A percentile compares a stretch with the other conserved stretches of the same genome.
Conservation (phyloP, 1,284 basidiomycete genomes). For the Laetiporus sulphureus region DNA sequence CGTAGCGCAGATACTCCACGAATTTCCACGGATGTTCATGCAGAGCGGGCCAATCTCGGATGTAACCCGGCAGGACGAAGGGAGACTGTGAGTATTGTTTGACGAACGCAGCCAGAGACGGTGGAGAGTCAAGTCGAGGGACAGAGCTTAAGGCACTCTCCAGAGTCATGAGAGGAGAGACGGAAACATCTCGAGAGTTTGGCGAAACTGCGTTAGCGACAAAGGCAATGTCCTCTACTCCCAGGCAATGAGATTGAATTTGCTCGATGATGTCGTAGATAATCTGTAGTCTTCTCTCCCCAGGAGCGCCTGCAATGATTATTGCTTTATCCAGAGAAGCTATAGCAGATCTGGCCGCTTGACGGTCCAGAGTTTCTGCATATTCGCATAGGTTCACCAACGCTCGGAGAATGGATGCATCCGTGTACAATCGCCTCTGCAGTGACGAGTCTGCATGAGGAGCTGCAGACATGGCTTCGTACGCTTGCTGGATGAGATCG, state of each 20-base stretch:
- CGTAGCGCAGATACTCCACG: slow-evolving; percentile 55
- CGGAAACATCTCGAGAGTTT: slow-evolving; percentile 12
- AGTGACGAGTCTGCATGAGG: slow-evolving; percentile 8
- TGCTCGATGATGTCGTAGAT: slow-evolving; percentile 52
- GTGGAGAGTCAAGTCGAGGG: slow-evolving; percentile 34
- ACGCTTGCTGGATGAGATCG: slow-evolving; percentile 16
- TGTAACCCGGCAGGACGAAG: slow-evolving; percentile 68
- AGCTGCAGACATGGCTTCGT: slow-evolving; percentile 18
- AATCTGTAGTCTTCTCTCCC: slow-evolving; percentile 51
- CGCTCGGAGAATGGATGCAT: slow-evolving; percentile 50
- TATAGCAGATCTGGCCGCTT: slow-evolving; percentile 33
- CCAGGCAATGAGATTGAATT: slow-evolving; percentile 30
- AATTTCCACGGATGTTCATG: slow-evolving; percentile 64
- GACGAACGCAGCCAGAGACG: slow-evolving; percentile 49
- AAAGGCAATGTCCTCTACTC: neutral
- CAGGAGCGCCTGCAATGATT: slow-evolving; percentile 78
- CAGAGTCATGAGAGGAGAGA: slow-evolving; percentile 1
- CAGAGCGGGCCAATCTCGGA: slow-evolving; percentile 66
- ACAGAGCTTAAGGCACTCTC: slow-evolving; percentile 22
- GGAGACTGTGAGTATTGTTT: slow-evolving; percentile 38
- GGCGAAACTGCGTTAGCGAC: neutral
- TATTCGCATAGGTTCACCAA: slow-evolving; percentile 33
- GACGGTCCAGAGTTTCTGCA: slow-evolving; percentile 21
- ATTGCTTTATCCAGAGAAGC: slow-evolving; percentile 71
- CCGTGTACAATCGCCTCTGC: slow-evolving; percentile 63